Conservation (phyloP, 208 protist species). For the Willaertia magna region DNA sequence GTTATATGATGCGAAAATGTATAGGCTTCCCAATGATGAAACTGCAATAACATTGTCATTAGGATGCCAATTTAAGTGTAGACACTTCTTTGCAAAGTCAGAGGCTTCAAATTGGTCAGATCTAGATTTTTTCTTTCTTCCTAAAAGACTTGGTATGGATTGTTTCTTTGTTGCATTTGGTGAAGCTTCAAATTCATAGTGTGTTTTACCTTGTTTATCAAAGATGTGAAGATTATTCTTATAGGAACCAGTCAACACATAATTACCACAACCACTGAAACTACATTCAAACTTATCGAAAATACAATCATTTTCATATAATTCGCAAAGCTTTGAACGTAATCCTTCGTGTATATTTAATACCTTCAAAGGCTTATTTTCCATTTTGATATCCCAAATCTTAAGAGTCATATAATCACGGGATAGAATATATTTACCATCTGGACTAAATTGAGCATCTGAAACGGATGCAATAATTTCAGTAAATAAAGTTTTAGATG, state of each 20-base stretch:
- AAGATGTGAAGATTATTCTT: conserved; percentile 65
- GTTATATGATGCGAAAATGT: conserved; percentile 30
- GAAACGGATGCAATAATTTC: conserved; percentile 67
- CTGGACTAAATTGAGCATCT: conserved; percentile 56
- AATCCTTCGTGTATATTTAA: conserved; percentile 66
- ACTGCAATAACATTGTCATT: conserved; percentile 51
- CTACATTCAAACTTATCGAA: conserved; percentile 79
- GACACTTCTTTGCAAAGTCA: conserved; percentile 52
- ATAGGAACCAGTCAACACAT: conserved; percentile 58
- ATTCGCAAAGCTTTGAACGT: conserved; percentile 52
- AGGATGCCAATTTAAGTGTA: conserved; percentile 52
- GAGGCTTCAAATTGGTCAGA: conserved; percentile 36
- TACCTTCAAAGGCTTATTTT: conserved; percentile 44
- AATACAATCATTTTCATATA: conserved; percentile 77
- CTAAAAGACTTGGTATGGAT: conserved; percentile 8
- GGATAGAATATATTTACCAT: conserved; percentile 59
- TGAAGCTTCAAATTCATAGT: conserved; percentile 43
- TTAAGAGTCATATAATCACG: conserved; percentile 68
- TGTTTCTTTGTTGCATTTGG: conserved; percentile 31
- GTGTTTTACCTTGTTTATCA: conserved; percentile 39
- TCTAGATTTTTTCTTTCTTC: conserved; percentile 26
- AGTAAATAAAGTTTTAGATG: conserved; percentile 60
- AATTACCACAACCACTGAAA: conserved; percentile 35
- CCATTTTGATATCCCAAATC: conserved; percentile 65
- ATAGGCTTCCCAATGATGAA: conserved; percentile 51